A percentile compares a stretch with the other conserved stretches of the same genome.
Evolutionary conservation across 2,329 filamentous ascomycete genomes (phyloP).

Genomic region (Penicillium hesseltinei): DNA sequence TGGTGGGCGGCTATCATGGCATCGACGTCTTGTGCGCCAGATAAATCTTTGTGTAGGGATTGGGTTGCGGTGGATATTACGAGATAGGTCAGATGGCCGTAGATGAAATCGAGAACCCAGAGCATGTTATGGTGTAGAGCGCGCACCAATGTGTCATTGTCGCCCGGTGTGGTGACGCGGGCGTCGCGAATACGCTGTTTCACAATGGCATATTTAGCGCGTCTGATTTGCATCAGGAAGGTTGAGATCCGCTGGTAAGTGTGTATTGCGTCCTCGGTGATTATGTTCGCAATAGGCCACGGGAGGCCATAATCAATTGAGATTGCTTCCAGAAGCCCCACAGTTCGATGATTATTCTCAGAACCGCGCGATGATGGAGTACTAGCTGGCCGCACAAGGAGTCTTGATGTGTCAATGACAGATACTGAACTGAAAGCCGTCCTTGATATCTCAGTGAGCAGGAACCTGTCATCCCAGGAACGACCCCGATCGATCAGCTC

Average conservation of each 20-base stretch:
- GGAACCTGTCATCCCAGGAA: slow-evolving; percentile 77
- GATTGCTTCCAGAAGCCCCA: slow-evolving; percentile 63
- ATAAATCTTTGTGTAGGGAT: slow-evolving; percentile 58
- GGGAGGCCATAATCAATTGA: slow-evolving; percentile 66
- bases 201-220: slow-evolving; percentile 67
- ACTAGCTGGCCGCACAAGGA: slow-evolving; percentile 57
- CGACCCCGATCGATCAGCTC: slow-evolving; percentile 64
- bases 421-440: slow-evolving; percentile 61
- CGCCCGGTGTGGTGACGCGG: slow-evolving; percentile 28
- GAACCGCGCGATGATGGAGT: slow-evolving; percentile 38
- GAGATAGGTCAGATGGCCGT: slow-evolving; percentile 72
- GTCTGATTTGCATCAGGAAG: slow-evolving; percentile 73
- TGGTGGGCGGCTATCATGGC: slow-evolving; percentile 72
- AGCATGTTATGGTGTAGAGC: slow-evolving; percentile 65
- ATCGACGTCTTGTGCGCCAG: slow-evolving; percentile 69
- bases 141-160: slow-evolving; percentile 38
- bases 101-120: slow-evolving; percentile 74
- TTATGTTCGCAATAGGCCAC: slow-evolving; percentile 67
- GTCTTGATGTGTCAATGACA: slow-evolving; percentile 58
- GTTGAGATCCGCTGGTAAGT: slow-evolving; percentile 72
- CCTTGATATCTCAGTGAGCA: slow-evolving; percentile 74
- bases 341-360: slow-evolving; percentile 54
- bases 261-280: slow-evolving; percentile 62
- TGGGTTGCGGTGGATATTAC: slow-evolving; percentile 63
- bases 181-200: slow-evolving; percentile 43